Evolutionary conservation across 2,329 filamentous ascomycete genomes (phyloP), one percentile per base, ranked within the genome.

Genomic region (Penicillium oxalicum): DNA sequence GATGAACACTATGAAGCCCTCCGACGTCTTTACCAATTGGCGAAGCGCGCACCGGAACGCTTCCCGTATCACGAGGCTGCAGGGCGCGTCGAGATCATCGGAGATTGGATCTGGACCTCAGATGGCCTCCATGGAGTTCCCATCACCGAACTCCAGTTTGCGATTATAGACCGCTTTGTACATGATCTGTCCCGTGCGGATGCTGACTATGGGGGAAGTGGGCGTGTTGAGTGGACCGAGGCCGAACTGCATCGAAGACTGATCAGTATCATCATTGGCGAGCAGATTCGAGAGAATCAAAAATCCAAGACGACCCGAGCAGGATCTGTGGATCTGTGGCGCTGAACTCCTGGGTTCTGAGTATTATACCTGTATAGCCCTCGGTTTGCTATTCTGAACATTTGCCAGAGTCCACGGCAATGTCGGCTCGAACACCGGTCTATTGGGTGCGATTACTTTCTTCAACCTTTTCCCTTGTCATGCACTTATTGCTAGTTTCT

Each of bases 201-300:
- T 49, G 50, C 65, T 48, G 62, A 60, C 46, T 63, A 62, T 40
- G 70, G 69, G 39, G 67, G 68, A 18, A 61, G 60, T 37, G 70
- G 65, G 32, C 62, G 61, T 47, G 56, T 70, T 55, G 70, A 67
- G 44, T 75, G 73, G 73, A 68, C 61, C 26, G 70, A 72, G 38
- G 68, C 71, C 41, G 70, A 75, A 38, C 56, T 75, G 48, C 66
- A 71, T 49, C 64, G 64, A 55, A 62, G 70, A 53, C 57, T 75
- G 49, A 71, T 74, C 49, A 73, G 72, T 49, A 66, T 75, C 47
- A 73, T 74, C 27, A 70, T 75, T 59, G 73, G 73, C 32, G 72
- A 74, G 54, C 68, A 71, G 49, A 68, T 74, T 43, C 62, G 73
- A 57, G 63, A 64, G 45, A 70, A 74, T 50, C 57, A 58, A 48